These are phyloP conservation scores for Symbiodinium pilosum DNA, from an alignment of 73 alveolate species.

Conservation along the genomic window DNA sequence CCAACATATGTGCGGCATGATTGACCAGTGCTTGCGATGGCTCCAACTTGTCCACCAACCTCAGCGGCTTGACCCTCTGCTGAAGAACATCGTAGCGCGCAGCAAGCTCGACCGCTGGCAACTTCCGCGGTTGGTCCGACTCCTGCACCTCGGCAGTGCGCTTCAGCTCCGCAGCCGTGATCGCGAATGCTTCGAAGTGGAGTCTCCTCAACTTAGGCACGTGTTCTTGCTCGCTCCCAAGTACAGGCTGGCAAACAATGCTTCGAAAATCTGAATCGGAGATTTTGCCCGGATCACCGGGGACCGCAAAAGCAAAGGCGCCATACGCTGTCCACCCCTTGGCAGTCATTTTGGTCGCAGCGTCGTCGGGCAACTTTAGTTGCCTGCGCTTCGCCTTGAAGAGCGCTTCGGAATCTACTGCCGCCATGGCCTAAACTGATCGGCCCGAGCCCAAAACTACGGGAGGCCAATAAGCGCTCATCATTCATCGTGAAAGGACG, in stretches of 20 bases:
- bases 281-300: background rate
- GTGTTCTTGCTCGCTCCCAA: background rate
- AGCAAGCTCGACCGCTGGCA: slow-evolving; percentile 2
- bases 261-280: background rate
- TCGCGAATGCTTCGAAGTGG: background rate
- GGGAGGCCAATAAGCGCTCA: background rate
- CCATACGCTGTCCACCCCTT: slow-evolving; percentile 28
- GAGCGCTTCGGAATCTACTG: background rate
- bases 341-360: background rate
- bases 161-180: background rate
- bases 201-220: background rate
- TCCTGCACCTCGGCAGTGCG: background rate
- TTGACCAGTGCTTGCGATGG: background rate
- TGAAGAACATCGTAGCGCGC: background rate
- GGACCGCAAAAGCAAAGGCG: background rate
- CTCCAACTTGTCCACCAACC: background rate
- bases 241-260: background rate
- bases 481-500: no score
- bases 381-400: background rate
- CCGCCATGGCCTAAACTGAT: background rate
- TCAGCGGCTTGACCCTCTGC: background rate
- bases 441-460: background rate
- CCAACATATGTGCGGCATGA: background rate
- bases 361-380: background rate
- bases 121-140: background rate